Base-by-base conservation (phyloP, 2,329 filamentous ascomycete genomes). In the Trichoderma oligosporum region DNA sequence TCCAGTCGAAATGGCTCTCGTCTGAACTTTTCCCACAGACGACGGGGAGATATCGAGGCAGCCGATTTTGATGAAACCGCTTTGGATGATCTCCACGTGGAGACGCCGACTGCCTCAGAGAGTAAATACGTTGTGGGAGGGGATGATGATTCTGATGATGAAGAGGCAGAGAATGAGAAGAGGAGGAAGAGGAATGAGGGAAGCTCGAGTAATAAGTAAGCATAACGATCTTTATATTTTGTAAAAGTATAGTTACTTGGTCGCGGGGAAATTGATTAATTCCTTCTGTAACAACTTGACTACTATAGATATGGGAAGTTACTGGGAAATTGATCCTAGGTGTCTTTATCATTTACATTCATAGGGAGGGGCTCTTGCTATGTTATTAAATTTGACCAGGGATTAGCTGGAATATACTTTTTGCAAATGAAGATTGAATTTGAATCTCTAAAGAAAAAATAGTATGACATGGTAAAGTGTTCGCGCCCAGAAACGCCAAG, bases 41-140 rank as follows among this genome's bases (percentile, higher is more conserved):
- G 75, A 5, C 64, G 65, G 25, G 73, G 70, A 31, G 83, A 86
- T 65, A 71, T 87, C 4, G 84, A 87, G 67, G 80, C 83, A 1
- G 82, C 77, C 2, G 83, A 85, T 63, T 87, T 87, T 64, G 83
- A 86, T 62, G 85, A 87, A 73, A 82, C 77, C 61, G 82, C 85
- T 68, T 70, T 87, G 41, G 83, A 86, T 59, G 82, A 85, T 60
- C 70, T 87, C 36, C 81, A 83, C 61, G 71, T 78, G 29, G 68
- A 73, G 35, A 79, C 78, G 20, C 79, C 81, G 1, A 73, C 70
- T 16, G 70, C 67, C 24, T 63, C 72, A 41, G 69, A 75, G 41
- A 74, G 77, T 57, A 76, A 76, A 61, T 87, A 87, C 66, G 80
- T 77, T 57, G 72, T 85, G 7, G 83, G 81, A 16, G 80, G 74